Base-by-base conservation (phyloP, 805 yeast species). In the Yamadazyma insecticola region DNA sequence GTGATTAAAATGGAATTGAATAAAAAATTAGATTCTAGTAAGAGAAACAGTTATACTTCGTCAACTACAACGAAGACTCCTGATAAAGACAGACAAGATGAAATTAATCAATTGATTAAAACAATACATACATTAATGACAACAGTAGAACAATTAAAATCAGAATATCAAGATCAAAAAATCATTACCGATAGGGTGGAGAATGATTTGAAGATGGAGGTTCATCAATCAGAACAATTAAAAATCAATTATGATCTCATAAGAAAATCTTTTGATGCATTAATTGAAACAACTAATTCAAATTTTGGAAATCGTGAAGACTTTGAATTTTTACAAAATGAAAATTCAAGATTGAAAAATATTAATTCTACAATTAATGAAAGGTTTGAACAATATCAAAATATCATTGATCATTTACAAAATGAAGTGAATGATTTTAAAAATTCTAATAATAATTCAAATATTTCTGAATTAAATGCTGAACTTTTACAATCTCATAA, bases 341-440 rank as follows among this genome's bases (percentile, higher is more conserved):
- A 55, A 28, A 53, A 53, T 28, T 23, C 39, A 13, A 37, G 52
- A 14, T 33, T 54, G 16, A 29, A 28, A 3, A 28, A 33, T 5
- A 33, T 47, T 6, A 47, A 54, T 27, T 27, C 40, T 13, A 34
- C 43, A 3, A 48, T 57, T 13, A 51, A 50, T 22, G 31, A 40
- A 8, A 59, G 54, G 26, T 48, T 60, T 13, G 51, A 50, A 10
- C 52, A 55, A 27, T 57, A 58, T 33, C 61, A 58, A 36, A 36
- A 34, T 3, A 41, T 50, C 16, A 58, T 61, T 12, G 60, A 57
- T 29, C 38, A 42, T 12, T 44, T 60, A 7, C 63, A 58, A 33
- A 35, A 37, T 11, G 66, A 61, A 29, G 58, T 60, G 5, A 48
- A 51, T 26, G 53, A 50, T 3, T 47, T 58, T 28, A 52, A 48